These are phyloP conservation scores for Cordyceps javanica DNA, from an alignment of 2,329 filamentous ascomycete genomes.

Conservation along the genomic window DNA sequence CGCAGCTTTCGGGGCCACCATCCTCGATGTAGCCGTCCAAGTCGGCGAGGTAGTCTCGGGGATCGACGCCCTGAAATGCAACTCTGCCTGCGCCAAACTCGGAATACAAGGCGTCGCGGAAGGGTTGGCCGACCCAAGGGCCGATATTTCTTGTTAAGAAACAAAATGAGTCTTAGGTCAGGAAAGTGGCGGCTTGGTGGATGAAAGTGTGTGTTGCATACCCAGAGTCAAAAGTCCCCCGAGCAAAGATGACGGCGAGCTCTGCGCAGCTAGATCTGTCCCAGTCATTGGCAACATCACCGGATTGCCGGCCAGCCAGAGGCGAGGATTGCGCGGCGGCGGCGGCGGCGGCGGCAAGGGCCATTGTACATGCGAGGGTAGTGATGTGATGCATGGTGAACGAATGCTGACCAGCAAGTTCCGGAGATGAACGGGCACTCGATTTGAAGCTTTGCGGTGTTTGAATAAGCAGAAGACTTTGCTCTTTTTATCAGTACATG, in stretches of 20 bases:
- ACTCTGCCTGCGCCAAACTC: not conserved
- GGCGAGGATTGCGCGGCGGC: not conserved
- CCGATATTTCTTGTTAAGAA: conserved; percentile 15
- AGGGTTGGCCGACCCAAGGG: conserved; percentile 13
- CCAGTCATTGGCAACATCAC: conserved; percentile 5
- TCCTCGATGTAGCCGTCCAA: conserved; percentile 14
- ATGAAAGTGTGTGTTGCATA: not conserved
- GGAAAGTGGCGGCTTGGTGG: not conserved
- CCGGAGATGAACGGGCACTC: not conserved
- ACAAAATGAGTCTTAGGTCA: too few species aligned
- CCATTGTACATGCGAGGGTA: not conserved
- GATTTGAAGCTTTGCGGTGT: not conserved
- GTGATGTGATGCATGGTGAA: not conserved
- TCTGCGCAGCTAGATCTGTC: conserved; percentile 1
- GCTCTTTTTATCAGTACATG: not conserved
- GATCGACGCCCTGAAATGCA: conserved; percentile 13
- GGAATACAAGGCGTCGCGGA: conserved; percentile 4
- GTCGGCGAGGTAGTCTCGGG: conserved; percentile 11
- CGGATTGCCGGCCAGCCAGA: not conserved
- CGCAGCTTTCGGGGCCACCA: conserved; percentile 10
- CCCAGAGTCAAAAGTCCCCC: conserved; percentile 15
- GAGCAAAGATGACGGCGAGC: conserved; percentile 14
- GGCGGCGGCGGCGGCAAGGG: not conserved
- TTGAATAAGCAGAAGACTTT: too few species aligned
- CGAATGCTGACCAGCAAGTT: not conserved